Percentiles rank a stretch among this genome's conserved stretches.
phyloP scores from a whole-genome alignment of 1,139 yeast genomes.

The Diutina ranongensis region DNA sequence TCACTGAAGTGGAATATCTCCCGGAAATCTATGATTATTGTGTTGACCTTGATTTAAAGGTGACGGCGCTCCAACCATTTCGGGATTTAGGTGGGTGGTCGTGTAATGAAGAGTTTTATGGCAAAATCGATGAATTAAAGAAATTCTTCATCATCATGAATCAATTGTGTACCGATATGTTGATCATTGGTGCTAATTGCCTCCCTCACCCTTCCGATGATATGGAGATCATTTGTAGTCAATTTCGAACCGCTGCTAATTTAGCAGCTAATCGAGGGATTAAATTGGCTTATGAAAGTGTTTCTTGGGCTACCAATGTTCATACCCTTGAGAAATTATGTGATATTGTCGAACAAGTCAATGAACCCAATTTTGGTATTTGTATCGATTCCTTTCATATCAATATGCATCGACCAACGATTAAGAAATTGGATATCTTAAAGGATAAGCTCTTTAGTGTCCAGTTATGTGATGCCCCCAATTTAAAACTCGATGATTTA shows the following conservation, averaged over 20 bases:
- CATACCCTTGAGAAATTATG: slow-evolving; percentile 6
- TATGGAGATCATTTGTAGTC: slow-evolving; percentile 4
- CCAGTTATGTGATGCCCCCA: slow-evolving; percentile 8
- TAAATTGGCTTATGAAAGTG: slow-evolving; percentile 8
- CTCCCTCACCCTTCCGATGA: slow-evolving; percentile 6
- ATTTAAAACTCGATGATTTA: slow-evolving; percentile 6
- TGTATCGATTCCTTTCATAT: slow-evolving; percentile 8
- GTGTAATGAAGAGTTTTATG: slow-evolving; percentile 1
- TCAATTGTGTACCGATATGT: slow-evolving; percentile 4
- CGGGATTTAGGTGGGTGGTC: slow-evolving; percentile 8
- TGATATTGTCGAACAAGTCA: slow-evolving; percentile 6
- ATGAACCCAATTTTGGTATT: slow-evolving; percentile 7
- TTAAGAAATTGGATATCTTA: background rate
- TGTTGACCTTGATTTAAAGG: slow-evolving; percentile 1
- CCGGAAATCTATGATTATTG: slow-evolving; percentile 7
- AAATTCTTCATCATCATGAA: slow-evolving; percentile 4
- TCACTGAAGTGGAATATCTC: slow-evolving; percentile 6
- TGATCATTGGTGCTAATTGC: slow-evolving; percentile 8
- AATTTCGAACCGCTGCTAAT: slow-evolving; percentile 6
- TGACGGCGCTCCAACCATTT: slow-evolving; percentile 8
- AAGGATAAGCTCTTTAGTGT: slow-evolving; percentile 7
- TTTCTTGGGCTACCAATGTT: slow-evolving; percentile 8
- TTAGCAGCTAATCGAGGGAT: slow-evolving; percentile 7
- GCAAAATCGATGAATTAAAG: slow-evolving; percentile 7
- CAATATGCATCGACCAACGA: slow-evolving; percentile 7